Conservation (phyloP, 495 filamentous ascomycete species). For the Saxispiralis lemnorum region DNA sequence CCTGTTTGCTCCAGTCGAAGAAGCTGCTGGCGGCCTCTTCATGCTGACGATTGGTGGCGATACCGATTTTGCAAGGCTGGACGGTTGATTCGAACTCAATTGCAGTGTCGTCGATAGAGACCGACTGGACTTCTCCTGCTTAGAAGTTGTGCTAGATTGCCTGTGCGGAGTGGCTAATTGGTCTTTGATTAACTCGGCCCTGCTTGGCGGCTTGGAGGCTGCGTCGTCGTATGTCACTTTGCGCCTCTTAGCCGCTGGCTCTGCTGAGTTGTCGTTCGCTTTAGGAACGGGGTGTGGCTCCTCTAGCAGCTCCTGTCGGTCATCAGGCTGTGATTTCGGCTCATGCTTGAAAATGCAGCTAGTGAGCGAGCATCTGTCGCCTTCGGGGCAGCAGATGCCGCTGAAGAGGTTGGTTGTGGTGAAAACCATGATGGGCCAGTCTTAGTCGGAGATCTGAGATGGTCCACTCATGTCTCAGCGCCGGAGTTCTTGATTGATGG, state of each 20-base stretch:
- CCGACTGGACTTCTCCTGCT: too few species aligned
- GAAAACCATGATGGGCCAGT: constrained; percentile 38
- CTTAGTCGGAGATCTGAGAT: background rate
- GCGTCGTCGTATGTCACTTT: constrained; percentile 9
- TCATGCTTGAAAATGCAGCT: constrained; percentile 45
- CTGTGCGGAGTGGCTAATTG: background rate
- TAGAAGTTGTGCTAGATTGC: too few species aligned
- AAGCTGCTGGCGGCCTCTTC: constrained; percentile 3
- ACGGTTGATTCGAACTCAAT: background rate
- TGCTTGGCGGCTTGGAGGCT: constrained; percentile 9
- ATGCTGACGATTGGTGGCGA: constrained; percentile 21
- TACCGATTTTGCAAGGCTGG: constrained; percentile 21
- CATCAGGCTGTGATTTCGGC: background rate
- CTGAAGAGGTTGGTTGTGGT: constrained; percentile 45
- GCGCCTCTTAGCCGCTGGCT: constrained; percentile 9
- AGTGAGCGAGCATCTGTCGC: constrained; percentile 35
- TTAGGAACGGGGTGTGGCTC: too few species aligned
- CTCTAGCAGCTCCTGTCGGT: background rate
- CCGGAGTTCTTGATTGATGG: too few species aligned
- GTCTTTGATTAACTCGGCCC: constrained; percentile 7
- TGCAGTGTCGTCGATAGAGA: too few species aligned
- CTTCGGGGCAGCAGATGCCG: constrained; percentile 44
- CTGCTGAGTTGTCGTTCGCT: background rate
- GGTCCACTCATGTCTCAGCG: background rate
- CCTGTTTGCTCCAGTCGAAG: constrained; percentile 5